A percentile compares a stretch with the other conserved stretches of the same genome.
These are phyloP conservation scores for Tylopilus cervinicoccineus DNA, from an alignment of 768 basidiomycete species.

Conservation along the genomic window DNA sequence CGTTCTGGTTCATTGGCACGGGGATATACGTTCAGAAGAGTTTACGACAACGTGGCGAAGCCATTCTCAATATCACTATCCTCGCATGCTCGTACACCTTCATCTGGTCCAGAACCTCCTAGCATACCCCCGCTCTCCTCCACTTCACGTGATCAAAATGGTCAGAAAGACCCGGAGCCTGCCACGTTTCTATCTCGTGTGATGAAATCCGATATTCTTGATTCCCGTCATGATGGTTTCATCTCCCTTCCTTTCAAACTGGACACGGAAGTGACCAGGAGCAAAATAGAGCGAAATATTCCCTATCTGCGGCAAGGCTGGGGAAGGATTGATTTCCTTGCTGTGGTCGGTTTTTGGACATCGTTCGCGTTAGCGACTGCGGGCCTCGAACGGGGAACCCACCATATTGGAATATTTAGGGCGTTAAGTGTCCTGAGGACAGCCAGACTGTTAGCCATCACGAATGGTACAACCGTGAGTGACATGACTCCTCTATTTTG, in stretches of 20 bases:
- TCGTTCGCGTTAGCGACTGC: constrained; percentile 63
- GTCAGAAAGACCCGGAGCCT: constrained; percentile 38
- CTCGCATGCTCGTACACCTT: constrained; percentile 14
- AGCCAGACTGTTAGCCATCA: constrained; percentile 78
- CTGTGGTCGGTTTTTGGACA: constrained; percentile 85
- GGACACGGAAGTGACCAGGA: constrained; percentile 48
- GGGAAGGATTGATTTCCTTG: constrained; percentile 86
- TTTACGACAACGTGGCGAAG: constrained; percentile 45
- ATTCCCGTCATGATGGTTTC: constrained; percentile 35
- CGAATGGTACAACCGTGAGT: constrained; percentile 87
- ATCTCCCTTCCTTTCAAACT: constrained; percentile 57
- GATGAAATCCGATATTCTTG: constrained; percentile 36
- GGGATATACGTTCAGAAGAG: constrained; percentile 38
- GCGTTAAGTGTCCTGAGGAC: constrained; percentile 84
- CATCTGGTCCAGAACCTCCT: constrained; percentile 13
- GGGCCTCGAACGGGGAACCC: constrained; percentile 59
- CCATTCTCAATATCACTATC: constrained; percentile 47
- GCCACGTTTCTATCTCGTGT: constrained; percentile 50
- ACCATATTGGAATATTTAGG: constrained; percentile 83
- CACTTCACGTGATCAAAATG: not conserved
- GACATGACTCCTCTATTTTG: not conserved
- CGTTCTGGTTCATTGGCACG: constrained; percentile 38
- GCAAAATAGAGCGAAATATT: constrained; percentile 58
- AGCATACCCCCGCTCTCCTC: constrained; percentile 6
- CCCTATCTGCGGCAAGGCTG: constrained; percentile 93